Evolutionary conservation across 352 stramenopile species (phyloP).

Genomic region (Phytophthora multivora): DNA sequence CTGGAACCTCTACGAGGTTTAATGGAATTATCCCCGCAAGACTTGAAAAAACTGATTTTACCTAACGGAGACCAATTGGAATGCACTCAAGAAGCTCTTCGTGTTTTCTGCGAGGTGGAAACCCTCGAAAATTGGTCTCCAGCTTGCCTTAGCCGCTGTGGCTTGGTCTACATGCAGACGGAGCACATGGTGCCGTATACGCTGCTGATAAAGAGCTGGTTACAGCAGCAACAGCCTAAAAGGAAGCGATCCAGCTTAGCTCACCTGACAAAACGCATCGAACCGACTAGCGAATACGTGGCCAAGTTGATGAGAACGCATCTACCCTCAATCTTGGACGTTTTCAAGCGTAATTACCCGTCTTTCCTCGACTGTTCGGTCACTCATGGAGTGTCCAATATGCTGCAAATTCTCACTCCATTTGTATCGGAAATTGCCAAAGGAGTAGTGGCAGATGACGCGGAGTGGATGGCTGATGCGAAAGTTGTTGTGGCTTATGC

Average conservation of each 20-base stretch:
- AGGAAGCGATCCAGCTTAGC: constrained; percentile 14
- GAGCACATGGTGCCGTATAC: constrained; percentile 65
- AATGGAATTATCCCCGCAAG: constrained; percentile 13
- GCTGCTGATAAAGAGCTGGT: constrained; percentile 70
- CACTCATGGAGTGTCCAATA: constrained; percentile 50
- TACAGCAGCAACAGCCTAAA: constrained; percentile 28
- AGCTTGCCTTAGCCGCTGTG: constrained; percentile 50
- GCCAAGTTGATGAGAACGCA: constrained; percentile 56
- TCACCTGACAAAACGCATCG: constrained; percentile 13
- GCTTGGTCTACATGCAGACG: constrained; percentile 57
- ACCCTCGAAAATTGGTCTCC: constrained; percentile 62
- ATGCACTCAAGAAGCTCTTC: constrained; percentile 37
- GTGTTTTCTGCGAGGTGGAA: constrained; percentile 66
- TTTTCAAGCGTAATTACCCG: constrained; percentile 54
- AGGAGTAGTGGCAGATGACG: constrained; percentile 28
- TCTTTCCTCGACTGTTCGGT: constrained; percentile 48
- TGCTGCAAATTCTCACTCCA: constrained; percentile 43
- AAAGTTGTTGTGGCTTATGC: constrained; percentile 47
- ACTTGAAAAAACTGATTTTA: constrained; percentile 31
- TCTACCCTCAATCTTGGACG: constrained; percentile 49
- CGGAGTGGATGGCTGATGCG: constrained; percentile 27
- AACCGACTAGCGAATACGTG: constrained; percentile 31
- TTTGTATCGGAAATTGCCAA: constrained; percentile 46
- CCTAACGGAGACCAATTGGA: constrained; percentile 69
- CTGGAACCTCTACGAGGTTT: constrained; percentile 50